These are phyloP conservation scores for Sporothrix mexicana DNA, from an alignment of 2,329 filamentous ascomycete genomes.

Conservation along the genomic window DNA sequence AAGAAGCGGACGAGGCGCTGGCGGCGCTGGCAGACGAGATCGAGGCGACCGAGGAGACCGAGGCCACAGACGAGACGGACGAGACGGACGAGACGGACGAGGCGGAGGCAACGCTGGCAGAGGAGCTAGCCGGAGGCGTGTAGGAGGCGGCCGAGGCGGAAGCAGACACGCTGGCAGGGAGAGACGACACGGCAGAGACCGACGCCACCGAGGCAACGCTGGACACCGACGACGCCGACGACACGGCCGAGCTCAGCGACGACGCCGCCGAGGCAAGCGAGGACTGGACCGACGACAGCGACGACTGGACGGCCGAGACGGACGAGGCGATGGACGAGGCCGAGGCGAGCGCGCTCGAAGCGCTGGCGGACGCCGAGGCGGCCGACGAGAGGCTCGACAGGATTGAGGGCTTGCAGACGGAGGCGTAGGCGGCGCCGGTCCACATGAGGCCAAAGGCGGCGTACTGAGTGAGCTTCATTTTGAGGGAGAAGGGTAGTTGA, in stretches of 20 bases:
- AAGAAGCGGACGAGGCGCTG: background rate
- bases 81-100: no score
- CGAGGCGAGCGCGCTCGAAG: background rate
- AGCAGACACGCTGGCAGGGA: background rate
- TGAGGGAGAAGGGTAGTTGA: background rate
- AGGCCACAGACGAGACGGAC: no score
- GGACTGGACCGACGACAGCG: slow-evolving; percentile 6
- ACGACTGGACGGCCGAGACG: background rate
- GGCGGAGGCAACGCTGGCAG: no score
- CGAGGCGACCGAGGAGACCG: background rate
- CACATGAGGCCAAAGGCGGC: slow-evolving; percentile 9
- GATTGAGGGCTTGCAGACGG: background rate
- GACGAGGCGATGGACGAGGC: slow-evolving; percentile 10
- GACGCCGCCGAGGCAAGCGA: background rate
- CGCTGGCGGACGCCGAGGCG: background rate
- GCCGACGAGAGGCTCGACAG: background rate
- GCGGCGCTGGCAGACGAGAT: background rate
- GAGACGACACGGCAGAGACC: background rate
- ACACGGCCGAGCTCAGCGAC: background rate
- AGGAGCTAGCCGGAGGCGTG: background rate
- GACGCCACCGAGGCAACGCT: background rate
- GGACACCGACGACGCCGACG: background rate
- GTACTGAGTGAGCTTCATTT: slow-evolving; percentile 20
- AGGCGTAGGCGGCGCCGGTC: background rate
- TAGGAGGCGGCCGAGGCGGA: background rate